phyloP scores from a whole-genome alignment of 1,139 yeast genomes.

The Magnusiomyces fungicola region DNA sequence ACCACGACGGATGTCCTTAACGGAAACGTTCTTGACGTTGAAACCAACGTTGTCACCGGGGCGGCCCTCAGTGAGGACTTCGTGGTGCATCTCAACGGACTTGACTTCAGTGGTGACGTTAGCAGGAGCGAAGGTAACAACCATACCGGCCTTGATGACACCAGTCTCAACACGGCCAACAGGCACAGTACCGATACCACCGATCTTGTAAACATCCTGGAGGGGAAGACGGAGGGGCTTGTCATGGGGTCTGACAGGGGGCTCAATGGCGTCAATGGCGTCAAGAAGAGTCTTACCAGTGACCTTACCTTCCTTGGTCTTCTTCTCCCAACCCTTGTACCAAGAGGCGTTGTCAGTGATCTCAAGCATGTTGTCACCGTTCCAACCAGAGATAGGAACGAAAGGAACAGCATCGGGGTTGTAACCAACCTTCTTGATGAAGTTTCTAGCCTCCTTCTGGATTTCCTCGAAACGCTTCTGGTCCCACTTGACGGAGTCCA shows the following conservation, averaged over 20 bases:
- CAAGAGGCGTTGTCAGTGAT: constrained; percentile 75
- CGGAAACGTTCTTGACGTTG: constrained; percentile 93
- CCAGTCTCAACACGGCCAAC: constrained; percentile 94
- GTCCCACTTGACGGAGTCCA: constrained; percentile 87
- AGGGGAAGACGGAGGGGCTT: constrained; percentile 88
- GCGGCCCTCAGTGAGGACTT: constrained; percentile 72
- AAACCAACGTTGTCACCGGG: constrained; percentile 96
- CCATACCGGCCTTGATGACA: constrained; percentile 87
- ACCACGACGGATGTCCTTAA: constrained; percentile 92
- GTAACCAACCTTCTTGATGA: constrained; percentile 91
- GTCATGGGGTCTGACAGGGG: constrained; percentile 79
- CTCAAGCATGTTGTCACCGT: constrained; percentile 92
- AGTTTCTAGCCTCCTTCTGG: constrained; percentile 75
- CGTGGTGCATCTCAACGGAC: constrained; percentile 94
- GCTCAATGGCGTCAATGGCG: constrained; percentile 82
- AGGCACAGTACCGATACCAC: constrained; percentile 93
- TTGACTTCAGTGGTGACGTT: constrained; percentile 90
- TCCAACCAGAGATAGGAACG: constrained; percentile 92
- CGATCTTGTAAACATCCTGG: constrained; percentile 90
- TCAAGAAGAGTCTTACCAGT: constrained; percentile 84
- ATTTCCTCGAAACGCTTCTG: constrained; percentile 76
- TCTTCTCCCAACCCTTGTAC: constrained; percentile 90
- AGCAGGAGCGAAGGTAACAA: constrained; percentile 85
- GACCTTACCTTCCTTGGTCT: constrained; percentile 70
- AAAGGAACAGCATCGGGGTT: constrained; percentile 88